Conservation (phyloP, 2,329 filamentous ascomycete genomes). For the Domatiomyces catenatus region DNA sequence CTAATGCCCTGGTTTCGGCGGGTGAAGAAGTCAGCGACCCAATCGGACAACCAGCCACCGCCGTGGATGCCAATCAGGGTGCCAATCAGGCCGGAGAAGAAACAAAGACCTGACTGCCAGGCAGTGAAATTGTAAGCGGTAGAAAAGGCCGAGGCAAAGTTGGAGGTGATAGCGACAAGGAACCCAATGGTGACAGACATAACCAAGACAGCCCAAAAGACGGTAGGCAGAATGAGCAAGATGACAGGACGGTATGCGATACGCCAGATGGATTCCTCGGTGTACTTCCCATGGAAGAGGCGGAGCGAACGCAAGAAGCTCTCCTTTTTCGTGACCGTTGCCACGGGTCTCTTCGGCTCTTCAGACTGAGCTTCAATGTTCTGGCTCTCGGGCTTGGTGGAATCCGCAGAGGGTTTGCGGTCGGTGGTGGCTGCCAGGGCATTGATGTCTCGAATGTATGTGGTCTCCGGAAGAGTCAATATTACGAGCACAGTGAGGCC, state of each 20-base stretch:
- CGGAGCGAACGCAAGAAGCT: conserved; percentile 25
- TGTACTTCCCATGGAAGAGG: conserved; percentile 30
- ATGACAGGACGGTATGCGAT: conserved; percentile 37
- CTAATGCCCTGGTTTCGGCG: conserved; percentile 38
- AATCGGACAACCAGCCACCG: conserved; percentile 30
- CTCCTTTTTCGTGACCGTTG: conserved; percentile 12
- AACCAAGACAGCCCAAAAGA: conserved; percentile 41
- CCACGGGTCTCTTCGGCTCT: conserved; percentile 2
- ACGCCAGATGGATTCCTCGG: conserved; percentile 32
- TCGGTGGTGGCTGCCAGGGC: not conserved
- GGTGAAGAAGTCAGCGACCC: conserved; percentile 27
- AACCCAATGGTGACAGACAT: conserved; percentile 42
- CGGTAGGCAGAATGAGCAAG: conserved; percentile 36
- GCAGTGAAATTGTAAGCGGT: conserved; percentile 19
- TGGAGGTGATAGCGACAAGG: conserved; percentile 25
- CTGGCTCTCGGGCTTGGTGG: not conserved
- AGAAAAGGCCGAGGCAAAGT: conserved; percentile 19
- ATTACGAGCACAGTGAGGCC: conserved; percentile 33
- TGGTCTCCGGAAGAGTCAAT: conserved; percentile 42
- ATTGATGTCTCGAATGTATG: conserved; percentile 25
- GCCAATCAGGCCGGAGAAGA: conserved; percentile 35
- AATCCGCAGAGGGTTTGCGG: not conserved
- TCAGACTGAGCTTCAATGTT: not conserved
- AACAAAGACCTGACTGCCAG: conserved; percentile 34
- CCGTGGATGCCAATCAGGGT: conserved; percentile 35